Conservation (phyloP, 192 early-diverging fungal genomes). For the Cetraspora pellucida region DNA sequence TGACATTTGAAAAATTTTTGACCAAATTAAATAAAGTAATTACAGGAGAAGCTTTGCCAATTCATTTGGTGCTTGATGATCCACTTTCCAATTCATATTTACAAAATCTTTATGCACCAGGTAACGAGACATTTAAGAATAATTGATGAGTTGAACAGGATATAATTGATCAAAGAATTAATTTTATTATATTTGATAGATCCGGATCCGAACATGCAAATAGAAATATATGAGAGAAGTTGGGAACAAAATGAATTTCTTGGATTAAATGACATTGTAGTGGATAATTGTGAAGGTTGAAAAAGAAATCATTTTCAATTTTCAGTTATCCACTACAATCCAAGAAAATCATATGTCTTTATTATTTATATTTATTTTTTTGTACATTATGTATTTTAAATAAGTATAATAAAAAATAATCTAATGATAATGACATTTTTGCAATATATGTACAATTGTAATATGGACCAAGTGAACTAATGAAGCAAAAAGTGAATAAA, state of each 20-base stretch:
- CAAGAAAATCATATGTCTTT: too few species aligned
- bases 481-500: too few species aligned
- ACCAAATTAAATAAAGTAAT: conserved; percentile 67
- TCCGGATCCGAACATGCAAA: conserved; percentile 90
- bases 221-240: conserved; percentile 81
- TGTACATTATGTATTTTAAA: too few species aligned
- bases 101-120: conserved; percentile 90
- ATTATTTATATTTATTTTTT: too few species aligned
- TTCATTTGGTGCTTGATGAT: conserved; percentile 82
- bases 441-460: too few species aligned
- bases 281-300: conserved; percentile 62
- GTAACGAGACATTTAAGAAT: not conserved
- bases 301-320: not conserved
- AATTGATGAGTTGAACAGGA: not conserved
- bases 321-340: too few species aligned
- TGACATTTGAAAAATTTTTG: conserved; percentile 70
- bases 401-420: too few species aligned
- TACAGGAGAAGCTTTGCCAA: conserved; percentile 48
- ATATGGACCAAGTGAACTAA: too few species aligned
- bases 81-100: conserved; percentile 89
- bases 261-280: conserved; percentile 87
- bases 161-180: too few species aligned
- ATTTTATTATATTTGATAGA: conserved; percentile 47
- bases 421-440: too few species aligned
- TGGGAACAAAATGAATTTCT: conserved; percentile 87